These are phyloP conservation scores for Rubroboletus pulcherrimus DNA, from an alignment of 768 basidiomycete genomes.

Conservation along the genomic window DNA sequence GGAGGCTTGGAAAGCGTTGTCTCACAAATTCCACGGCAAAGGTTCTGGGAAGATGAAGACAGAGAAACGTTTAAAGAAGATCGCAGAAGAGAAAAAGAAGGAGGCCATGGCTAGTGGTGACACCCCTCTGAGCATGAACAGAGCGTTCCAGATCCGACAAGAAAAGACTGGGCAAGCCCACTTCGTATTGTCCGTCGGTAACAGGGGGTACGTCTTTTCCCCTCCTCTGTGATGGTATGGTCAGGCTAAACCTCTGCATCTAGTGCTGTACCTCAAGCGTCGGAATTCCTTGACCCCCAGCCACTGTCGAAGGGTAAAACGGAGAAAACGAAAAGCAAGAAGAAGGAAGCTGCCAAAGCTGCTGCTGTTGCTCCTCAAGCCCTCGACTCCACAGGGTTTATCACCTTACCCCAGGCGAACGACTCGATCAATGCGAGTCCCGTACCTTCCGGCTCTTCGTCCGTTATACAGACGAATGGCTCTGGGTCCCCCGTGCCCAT, in stretches of 20 bases:
- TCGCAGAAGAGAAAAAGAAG: constrained; percentile 95
- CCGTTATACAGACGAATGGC: constrained; percentile 25
- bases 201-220: constrained; percentile 65
- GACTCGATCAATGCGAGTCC: constrained; percentile 42
- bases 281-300: constrained; percentile 76
- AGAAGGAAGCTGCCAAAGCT: constrained; percentile 58
- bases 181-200: constrained; percentile 92
- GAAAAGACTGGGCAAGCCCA: constrained; percentile 95
- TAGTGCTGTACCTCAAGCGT: constrained; percentile 84
- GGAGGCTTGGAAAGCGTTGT: constrained; percentile 98
- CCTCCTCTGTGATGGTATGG: background rate
- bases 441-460: constrained; percentile 37
- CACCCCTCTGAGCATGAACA: constrained; percentile 93
- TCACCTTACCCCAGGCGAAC: constrained; percentile 58
- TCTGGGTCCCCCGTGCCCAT: constrained; percentile 59
- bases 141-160: constrained; percentile 89
- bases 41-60: constrained; percentile 96
- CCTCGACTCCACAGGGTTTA: constrained; percentile 57
- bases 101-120: constrained; percentile 93
- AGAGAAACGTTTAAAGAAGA: constrained; percentile 94
- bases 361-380: constrained; percentile 38
- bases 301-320: constrained; percentile 81
- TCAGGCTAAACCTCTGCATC: constrained; percentile 9
- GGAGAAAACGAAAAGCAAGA: constrained; percentile 77
- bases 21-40: constrained; percentile 98